Evolutionary conservation across 805 yeast genomes (phyloP).

Genomic region (Kazachstania martiniae): DNA sequence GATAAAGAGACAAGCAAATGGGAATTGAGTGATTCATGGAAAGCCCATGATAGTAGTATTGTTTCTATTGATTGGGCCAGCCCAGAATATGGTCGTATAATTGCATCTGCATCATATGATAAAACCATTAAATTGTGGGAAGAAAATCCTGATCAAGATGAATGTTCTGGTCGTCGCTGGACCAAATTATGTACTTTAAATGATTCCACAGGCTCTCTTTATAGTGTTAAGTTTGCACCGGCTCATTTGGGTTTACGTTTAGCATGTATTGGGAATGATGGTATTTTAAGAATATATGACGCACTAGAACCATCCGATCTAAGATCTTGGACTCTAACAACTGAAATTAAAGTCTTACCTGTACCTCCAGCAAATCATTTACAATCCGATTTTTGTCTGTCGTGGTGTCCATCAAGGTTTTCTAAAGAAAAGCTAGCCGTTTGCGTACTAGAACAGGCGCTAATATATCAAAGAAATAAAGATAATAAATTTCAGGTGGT

Average conservation of each 20-base stretch:
- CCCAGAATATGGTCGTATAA: slow-evolving; percentile 81
- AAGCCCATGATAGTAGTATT: slow-evolving; percentile 86
- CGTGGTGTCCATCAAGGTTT: slow-evolving; percentile 87
- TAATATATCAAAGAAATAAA: slow-evolving; percentile 51
- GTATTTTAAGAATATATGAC: slow-evolving; percentile 74
- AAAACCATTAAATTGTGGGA: slow-evolving; percentile 86
- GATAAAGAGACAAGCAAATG: slow-evolving; percentile 53
- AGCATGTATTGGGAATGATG: slow-evolving; percentile 86
- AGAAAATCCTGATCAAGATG: slow-evolving; percentile 69
- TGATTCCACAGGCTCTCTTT: slow-evolving; percentile 81
- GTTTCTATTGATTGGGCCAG: slow-evolving; percentile 85
- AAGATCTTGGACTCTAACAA: slow-evolving; percentile 66
- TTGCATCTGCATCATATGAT: slow-evolving; percentile 86
- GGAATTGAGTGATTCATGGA: slow-evolving; percentile 84
- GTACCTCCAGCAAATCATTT: slow-evolving; percentile 69
- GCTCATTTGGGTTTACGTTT: slow-evolving; percentile 68
- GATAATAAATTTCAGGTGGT: slow-evolving; percentile 44
- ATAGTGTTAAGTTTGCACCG: slow-evolving; percentile 86
- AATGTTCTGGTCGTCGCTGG: slow-evolving; percentile 81
- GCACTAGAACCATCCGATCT: slow-evolving; percentile 85
- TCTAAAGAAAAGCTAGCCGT: slow-evolving; percentile 72
- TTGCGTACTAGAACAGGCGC: slow-evolving; percentile 79
- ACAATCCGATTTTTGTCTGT: slow-evolving; percentile 75
- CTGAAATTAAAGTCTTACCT: slow-evolving; percentile 56
- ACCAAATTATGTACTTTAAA: slow-evolving; percentile 60